Percentiles rank a stretch among this genome's conserved stretches.
phyloP scores from a whole-genome alignment of 2,329 filamentous ascomycete genomes.

The Curvularia lunata region DNA sequence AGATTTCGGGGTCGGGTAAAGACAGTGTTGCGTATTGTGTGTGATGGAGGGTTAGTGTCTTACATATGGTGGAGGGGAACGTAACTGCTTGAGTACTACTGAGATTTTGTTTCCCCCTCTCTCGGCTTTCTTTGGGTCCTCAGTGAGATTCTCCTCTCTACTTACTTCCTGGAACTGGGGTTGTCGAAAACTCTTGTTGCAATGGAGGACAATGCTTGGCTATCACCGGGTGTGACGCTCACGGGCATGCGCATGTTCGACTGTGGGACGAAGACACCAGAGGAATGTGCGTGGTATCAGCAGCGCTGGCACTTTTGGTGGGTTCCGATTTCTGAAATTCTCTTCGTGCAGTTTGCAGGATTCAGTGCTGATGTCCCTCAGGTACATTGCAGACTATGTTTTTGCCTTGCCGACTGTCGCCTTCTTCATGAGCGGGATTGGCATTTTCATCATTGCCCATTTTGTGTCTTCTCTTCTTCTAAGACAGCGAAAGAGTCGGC shows the following conservation, averaged over 20 bases:
- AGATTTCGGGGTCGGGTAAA: neutral
- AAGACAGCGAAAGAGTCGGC: conserved; percentile 15
- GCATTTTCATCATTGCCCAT: conserved; percentile 55
- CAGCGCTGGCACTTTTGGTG: conserved; percentile 60
- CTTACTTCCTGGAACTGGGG: neutral
- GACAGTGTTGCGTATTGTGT: neutral
- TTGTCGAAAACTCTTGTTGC: neutral
- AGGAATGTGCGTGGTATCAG: conserved; percentile 56
- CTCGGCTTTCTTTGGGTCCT: neutral
- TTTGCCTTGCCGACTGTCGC: conserved; percentile 61
- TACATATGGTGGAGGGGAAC: neutral
- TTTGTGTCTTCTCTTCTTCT: conserved; percentile 43
- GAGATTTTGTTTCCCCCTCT: neutral
- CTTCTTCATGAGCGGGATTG: conserved; percentile 59
- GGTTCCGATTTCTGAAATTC: too few species aligned
- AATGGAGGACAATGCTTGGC: conserved; percentile 21
- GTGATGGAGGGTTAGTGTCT: neutral
- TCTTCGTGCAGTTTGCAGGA: neutral
- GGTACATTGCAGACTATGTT: conserved; percentile 62
- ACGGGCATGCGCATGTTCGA: conserved; percentile 30
- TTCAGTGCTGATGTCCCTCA: neutral
- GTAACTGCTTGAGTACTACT: neutral
- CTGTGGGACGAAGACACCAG: conserved; percentile 48
- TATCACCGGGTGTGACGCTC: conserved; percentile 24
- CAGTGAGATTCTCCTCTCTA: neutral